Base-by-base conservation (phyloP, 805 yeast species). In the Kazachstania africana region DNA sequence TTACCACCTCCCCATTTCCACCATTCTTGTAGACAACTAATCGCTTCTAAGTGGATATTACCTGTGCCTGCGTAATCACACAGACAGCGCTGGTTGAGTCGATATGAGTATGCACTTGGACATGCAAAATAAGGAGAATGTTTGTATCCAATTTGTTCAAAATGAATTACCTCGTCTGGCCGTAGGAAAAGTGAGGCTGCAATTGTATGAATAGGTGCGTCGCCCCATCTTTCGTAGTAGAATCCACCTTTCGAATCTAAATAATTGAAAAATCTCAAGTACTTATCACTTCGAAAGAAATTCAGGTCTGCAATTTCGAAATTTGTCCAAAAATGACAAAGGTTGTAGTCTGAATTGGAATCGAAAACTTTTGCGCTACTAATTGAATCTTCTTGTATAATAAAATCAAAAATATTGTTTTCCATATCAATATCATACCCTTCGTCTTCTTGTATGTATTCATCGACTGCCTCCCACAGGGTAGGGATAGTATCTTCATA, bases 201-300 rank as follows among this genome's bases (percentile, higher is more conserved):
- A 18, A 83, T 61, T 0, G 88, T 64, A 52, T 84, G 95, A 12
- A 84, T 81, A 0, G 95, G 95, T 0, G 95, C 95, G 58, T 85
- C 95, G 12, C 95, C 95, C 95, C 95, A 85, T 36, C 95, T 60
- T 55, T 84, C 95, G 35, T 79, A 78, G 53, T 78, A 78, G 49
- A 82, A 81, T 4, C 91, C 91, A 29, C 84, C 87, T 13, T 70
- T 62, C 19, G 63, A 45, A 52, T 81, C 83, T 39, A 82, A 62
- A 51, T 60, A 62, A 17, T 77, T 68, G 50, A 81, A 82, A 51
- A 65, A 80, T 33, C 62, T 63, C 27, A 58, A 48, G 54, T 82
- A 82, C 19, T 67, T 69, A 27, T 78, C 69, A 22, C 76, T 62
- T 51, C 87, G 65, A 63, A 75, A 82, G 55, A 82, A 75, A 37